These are phyloP conservation scores for Canariomyces notabilis DNA, from an alignment of 2,329 filamentous ascomycete genomes.

Conservation along the genomic window DNA sequence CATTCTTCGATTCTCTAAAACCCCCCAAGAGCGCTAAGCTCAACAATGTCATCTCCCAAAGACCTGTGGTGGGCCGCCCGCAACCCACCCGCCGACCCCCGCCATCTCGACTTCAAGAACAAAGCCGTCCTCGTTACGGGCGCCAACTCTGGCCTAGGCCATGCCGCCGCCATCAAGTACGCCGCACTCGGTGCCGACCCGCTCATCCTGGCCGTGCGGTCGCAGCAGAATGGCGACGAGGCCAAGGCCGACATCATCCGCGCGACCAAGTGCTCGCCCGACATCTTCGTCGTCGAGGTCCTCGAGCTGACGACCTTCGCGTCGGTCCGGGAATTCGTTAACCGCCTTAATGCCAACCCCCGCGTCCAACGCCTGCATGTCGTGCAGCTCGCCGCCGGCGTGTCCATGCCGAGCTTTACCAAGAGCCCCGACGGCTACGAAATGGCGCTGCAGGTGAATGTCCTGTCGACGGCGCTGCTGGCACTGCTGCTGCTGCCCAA, in stretches of 20 bases:
- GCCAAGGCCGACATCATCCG: slow-evolving; percentile 35
- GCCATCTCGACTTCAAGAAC: slow-evolving; percentile 33
- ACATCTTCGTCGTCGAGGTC: slow-evolving; percentile 38
- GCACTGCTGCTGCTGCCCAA: slow-evolving; percentile 47
- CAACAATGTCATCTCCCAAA: neutral
- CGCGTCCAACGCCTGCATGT: slow-evolving; percentile 38
- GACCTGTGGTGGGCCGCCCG: neutral
- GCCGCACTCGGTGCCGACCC: slow-evolving; percentile 36
- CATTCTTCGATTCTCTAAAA: too few species aligned
- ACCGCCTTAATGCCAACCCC: slow-evolving; percentile 32
- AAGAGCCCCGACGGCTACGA: slow-evolving; percentile 42
- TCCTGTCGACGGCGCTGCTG: slow-evolving; percentile 50
- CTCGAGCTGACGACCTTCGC: slow-evolving; percentile 43
- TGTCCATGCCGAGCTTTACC: slow-evolving; percentile 34
- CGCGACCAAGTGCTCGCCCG: slow-evolving; percentile 28
- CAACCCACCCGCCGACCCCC: slow-evolving; percentile 33
- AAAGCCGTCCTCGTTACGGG: slow-evolving; percentile 34
- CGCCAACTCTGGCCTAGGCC: slow-evolving; percentile 45
- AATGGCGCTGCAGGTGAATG: slow-evolving; percentile 51
- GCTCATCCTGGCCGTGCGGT: slow-evolving; percentile 44
- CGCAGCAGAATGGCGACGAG: slow-evolving; percentile 35
- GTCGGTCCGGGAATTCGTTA: slow-evolving; percentile 39
- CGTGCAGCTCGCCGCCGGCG: slow-evolving; percentile 41
- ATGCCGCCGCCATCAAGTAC: slow-evolving; percentile 45
- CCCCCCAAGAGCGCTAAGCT: too few species aligned